A percentile compares a stretch with the other conserved stretches of the same genome.
phyloP scores from a whole-genome alignment of 495 filamentous ascomycete species.

The Aspergillus olivimuriae region DNA sequence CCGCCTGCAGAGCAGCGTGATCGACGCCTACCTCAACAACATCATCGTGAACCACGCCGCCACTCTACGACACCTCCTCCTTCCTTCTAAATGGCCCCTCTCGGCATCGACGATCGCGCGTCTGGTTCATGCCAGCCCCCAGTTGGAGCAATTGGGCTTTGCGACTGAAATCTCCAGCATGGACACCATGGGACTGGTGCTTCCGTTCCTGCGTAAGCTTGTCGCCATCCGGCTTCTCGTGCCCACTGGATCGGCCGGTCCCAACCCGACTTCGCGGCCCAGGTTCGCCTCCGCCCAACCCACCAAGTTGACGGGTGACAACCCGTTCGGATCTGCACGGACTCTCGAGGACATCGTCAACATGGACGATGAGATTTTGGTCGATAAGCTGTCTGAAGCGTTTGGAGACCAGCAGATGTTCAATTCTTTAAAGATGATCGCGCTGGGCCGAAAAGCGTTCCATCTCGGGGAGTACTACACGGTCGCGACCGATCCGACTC shows the following conservation, averaged over 20 bases:
- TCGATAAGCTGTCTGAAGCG: conserved; percentile 25
- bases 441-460: conserved; percentile 36
- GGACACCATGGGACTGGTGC: conserved; percentile 35
- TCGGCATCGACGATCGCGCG: conserved; percentile 40
- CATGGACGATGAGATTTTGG: conserved; percentile 29
- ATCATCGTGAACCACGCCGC: conserved; percentile 42
- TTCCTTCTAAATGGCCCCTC: conserved; percentile 52
- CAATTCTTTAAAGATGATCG: conserved; percentile 29
- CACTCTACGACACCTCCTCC: conserved; percentile 49
- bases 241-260: conserved; percentile 17
- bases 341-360: conserved; percentile 31
- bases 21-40: conserved; percentile 38
- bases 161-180: conserved; percentile 39
- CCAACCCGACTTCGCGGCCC: not conserved
- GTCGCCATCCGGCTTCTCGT: conserved; percentile 38
- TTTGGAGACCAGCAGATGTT: conserved; percentile 31
- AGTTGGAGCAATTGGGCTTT: conserved; percentile 53
- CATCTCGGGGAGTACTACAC: conserved; percentile 34
- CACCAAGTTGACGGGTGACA: conserved; percentile 1
- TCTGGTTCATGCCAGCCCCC: conserved; percentile 48
- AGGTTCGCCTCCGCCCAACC: not conserved
- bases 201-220: conserved; percentile 45
- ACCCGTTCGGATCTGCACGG: conserved; percentile 15
- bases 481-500: conserved; percentile 5
- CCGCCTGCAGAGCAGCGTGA: conserved; percentile 22